Conservation (phyloP, 257 asterid species). For the Avicennia marina region DNA sequence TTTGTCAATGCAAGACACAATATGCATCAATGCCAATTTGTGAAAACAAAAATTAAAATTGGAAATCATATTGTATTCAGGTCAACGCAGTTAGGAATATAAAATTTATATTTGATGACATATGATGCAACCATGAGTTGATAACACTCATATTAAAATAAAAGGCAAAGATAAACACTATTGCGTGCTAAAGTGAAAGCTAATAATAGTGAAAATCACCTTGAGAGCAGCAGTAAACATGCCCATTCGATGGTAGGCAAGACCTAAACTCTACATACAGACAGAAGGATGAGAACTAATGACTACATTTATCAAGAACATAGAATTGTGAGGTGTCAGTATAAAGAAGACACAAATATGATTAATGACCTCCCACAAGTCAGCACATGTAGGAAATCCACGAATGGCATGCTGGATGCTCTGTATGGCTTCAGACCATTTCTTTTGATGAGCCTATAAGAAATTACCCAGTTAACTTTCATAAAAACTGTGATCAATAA, state of each 20-base stretch:
- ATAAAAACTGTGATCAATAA: neutral
- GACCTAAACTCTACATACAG: constrained; percentile 71
- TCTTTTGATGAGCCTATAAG: constrained; percentile 68
- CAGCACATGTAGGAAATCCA: constrained; percentile 81
- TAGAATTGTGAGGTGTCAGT: neutral
- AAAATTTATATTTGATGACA: no score
- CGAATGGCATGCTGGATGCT: constrained; percentile 93
- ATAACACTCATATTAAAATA: no score
- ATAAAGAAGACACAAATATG: neutral
- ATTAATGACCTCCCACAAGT: constrained; percentile 85
- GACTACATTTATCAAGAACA: constrained; percentile 1
- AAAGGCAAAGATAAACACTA: neutral
- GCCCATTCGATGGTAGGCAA: constrained; percentile 89
- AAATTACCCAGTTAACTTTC: constrained; percentile 4
- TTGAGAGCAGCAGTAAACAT: constrained; percentile 96
- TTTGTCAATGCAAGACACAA: neutral
- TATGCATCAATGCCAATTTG: constrained; percentile 1
- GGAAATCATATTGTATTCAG: neutral
- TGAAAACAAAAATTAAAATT: neutral
- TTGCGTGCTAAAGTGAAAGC: neutral
- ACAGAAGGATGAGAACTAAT: constrained; percentile 7
- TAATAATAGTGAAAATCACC: constrained; percentile 34
- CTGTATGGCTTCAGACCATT: constrained; percentile 92
- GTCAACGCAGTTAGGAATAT: constrained; percentile 21
- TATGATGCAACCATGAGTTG: no score